Evolutionary conservation across 345 rosid species (phyloP), one percentile per base, ranked within the genome.

Genomic region (Eucalyptus pauciflora): DNA sequence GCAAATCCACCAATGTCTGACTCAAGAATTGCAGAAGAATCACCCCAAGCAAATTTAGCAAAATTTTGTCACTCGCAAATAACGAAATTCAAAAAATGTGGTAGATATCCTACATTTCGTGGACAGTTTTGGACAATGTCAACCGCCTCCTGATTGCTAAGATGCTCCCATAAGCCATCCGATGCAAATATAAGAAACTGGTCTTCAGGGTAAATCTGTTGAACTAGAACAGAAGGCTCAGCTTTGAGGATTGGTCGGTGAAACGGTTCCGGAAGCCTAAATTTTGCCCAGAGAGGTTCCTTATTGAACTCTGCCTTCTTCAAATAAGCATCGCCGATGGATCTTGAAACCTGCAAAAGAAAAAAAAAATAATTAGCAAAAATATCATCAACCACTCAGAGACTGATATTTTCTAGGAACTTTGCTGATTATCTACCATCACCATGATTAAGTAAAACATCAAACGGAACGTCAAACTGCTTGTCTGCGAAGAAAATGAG

Each of bases 81-180:
- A 67, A 41, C 54, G 49, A 62, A 60, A 50, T 64, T 90, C 31
- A 50, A 52, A 69, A n/a, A 83, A 56, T 71, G 67, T 85, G 46
- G 67, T 20, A 87, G 79, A 90, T 79, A 92, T 58, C 96, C 87
- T 96, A 98, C 99, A 89, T 94, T 97, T 89, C 94, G 98, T 48
- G 97, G 96, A 91, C 92, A 91, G 85, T 89, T 93, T 91, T 93
- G 91, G 92, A 98, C 99, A n/a, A 97, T 94, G 94, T 98, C 95
- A 86, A 96, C 99, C 6, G 99, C 99, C 91, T 98, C 98, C 90
- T 97, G 99, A 90, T 97, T 98, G 91, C 94, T 95, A 49, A 98
- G 93, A 92, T 98, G 99, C 91, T 98, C 99, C 99, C 99, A 98
- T 76, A 97, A 92, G 91, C 99, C 99, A 93, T 97, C 99, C 8